Evolutionary conservation across 768 basidiomycete genomes (phyloP), one percentile per base, ranked within the genome.

Genomic region (Dentipellis fragilis): DNA sequence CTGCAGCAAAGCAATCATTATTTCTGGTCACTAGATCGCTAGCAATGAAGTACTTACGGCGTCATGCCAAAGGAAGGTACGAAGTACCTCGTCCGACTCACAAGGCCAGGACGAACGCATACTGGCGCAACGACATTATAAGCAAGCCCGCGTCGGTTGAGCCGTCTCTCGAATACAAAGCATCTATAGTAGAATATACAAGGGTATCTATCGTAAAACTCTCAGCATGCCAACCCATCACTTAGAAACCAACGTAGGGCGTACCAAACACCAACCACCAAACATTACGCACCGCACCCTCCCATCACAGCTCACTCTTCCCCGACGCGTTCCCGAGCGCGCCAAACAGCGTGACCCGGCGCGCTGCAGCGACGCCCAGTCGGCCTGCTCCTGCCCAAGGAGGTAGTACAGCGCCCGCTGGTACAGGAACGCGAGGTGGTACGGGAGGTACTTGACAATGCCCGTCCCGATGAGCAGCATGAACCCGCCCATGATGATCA

Each of bases 391-490:
- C 54, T 75, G 68, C 1, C 83, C 84, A 67, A 77, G 76, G 10
- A 85, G 67, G 67, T 87, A 87, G 72, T 84, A 87, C 52, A 75
- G 69, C 48, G 76, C 74, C 17, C 84, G 74, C 16, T 71, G 69
- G 54, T 71, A 70, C 61, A 86, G 70, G 59, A 77, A 73, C 51
- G 70, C 62, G 46, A 84, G 58, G 58, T 84, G 80, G 22, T 72
- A 68, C 9, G 84, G 85, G 57, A 81, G 70, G 71, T 83, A 84
- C 64, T 73, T 72, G 65, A 72, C 69, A 48, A 80, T 59, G 59
- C 79, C 80, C 48, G 48, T 49, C 59, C 76, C 66, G 56, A 85
- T 63, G 42, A 84, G 67, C 56, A 72, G 59, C 23, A 70, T 65
- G 56, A 76, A 56, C 29, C 73, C 56, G 4, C 69, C 65, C 37